A percentile compares a stretch with the other conserved stretches of the same genome.
Evolutionary conservation across 805 yeast species (phyloP).

Genomic region (Lachancea meyersii): DNA sequence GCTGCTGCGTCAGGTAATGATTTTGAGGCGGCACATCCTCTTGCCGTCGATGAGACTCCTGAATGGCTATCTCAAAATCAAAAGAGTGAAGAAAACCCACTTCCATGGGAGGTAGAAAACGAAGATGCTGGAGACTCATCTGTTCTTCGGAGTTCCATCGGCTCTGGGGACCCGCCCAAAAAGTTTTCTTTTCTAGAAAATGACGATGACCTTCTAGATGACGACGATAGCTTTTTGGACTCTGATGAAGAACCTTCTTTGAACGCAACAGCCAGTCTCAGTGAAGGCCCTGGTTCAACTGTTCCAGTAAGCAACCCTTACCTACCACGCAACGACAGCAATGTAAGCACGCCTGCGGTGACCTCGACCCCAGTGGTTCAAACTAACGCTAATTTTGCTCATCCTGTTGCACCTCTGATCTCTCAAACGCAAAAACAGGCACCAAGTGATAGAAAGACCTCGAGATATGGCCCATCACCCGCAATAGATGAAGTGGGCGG

Average conservation of each 20-base stretch:
- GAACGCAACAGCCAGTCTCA: neutral
- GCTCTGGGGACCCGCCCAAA: conserved; percentile 11
- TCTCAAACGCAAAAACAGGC: neutral
- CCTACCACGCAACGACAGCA: neutral
- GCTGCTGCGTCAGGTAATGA: neutral
- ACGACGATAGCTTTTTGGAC: conserved; percentile 32
- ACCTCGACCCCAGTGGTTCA: neutral
- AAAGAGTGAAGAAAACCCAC: neutral
- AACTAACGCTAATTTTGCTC: neutral
- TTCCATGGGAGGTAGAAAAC: neutral
- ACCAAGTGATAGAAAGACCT: neutral
- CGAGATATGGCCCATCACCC: neutral
- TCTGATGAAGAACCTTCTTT: conserved; percentile 24
- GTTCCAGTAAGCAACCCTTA: neutral
- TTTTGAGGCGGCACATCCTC: neutral
- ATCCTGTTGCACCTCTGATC: neutral
- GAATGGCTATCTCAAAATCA: neutral
- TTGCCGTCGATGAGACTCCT: neutral
- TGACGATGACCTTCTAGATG: conserved; percentile 43
- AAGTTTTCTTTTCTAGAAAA: conserved; percentile 39
- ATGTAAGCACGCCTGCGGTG: neutral
- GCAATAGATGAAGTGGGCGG: neutral
- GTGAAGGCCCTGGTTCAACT: neutral
- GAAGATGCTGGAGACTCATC: neutral
- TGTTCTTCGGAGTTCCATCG: neutral